These are phyloP conservation scores for Pseudogymnoascus sp. DNA, from an alignment of 2,329 filamentous ascomycete species.

Conservation along the genomic window DNA sequence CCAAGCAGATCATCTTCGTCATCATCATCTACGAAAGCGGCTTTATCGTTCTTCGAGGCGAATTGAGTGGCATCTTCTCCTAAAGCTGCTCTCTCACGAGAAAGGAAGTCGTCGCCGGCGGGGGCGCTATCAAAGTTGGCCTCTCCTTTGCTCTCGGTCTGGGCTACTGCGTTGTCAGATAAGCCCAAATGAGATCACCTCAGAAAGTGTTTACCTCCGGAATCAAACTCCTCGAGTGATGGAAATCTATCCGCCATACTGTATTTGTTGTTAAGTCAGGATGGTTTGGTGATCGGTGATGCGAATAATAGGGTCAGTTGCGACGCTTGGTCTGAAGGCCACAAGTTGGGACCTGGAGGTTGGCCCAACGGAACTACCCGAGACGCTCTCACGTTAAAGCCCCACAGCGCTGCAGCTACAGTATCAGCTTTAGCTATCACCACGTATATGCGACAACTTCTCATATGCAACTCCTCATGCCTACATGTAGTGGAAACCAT, in stretches of 20 bases:
- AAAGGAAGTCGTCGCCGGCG: constrained; percentile 74
- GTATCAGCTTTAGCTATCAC: constrained; percentile 6
- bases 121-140: constrained; percentile 43
- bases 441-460: constrained; percentile 6
- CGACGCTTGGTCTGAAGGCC: background rate
- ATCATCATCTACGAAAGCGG: constrained; percentile 52
- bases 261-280: constrained; percentile 11
- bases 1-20: constrained; percentile 62
- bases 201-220: constrained; percentile 33
- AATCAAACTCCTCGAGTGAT: constrained; percentile 50
- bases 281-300: constrained; percentile 8
- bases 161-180: constrained; percentile 42
- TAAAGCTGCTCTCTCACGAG: constrained; percentile 79
- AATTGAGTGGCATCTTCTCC: constrained; percentile 94
- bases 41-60: constrained; percentile 62
- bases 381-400: background rate
- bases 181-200: background rate
- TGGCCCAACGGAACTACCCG: constrained; percentile 8
- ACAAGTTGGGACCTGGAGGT: constrained; percentile 10
- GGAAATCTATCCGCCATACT: constrained; percentile 52
- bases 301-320: background rate
- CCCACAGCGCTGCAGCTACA: constrained; percentile 7
- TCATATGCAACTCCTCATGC: background rate
- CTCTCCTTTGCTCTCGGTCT: constrained; percentile 53
- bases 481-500: constrained; percentile 2